phyloP scores from a whole-genome alignment of 2,329 filamentous ascomycete genomes.

The Lecanicillium sp. region DNA sequence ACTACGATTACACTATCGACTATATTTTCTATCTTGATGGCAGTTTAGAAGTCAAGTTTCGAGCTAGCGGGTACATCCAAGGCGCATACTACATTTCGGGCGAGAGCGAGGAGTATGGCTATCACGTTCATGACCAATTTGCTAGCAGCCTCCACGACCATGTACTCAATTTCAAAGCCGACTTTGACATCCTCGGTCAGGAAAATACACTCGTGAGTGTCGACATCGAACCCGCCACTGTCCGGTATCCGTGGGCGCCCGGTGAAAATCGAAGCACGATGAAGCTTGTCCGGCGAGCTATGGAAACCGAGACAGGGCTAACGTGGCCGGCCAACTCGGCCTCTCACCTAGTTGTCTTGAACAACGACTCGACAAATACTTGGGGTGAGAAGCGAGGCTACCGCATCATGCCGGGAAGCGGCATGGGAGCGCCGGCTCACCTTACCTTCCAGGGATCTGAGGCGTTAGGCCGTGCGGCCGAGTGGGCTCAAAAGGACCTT shows the following conservation, averaged over 20 bases:
- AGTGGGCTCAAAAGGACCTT: conserved; percentile 12
- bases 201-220: conserved; percentile 34
- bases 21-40: conserved; percentile 45
- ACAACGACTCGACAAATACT: conserved; percentile 36
- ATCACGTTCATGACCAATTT: conserved; percentile 37
- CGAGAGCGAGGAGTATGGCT: conserved; percentile 39
- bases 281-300: conserved; percentile 34
- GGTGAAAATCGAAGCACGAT: conserved; percentile 40
- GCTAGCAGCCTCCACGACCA: conserved; percentile 47
- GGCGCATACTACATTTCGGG: conserved; percentile 36
- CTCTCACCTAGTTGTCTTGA: conserved; percentile 41
- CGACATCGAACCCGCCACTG: conserved; percentile 21
- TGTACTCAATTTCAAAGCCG: conserved; percentile 46
- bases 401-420: conserved; percentile 22
- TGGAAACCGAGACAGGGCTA: conserved; percentile 34
- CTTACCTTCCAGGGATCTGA: conserved; percentile 2
- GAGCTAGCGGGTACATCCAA: conserved; percentile 47
- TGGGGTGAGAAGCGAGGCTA: conserved; percentile 46
- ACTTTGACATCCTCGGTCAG: conserved; percentile 41
- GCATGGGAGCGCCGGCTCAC: conserved; percentile 1
- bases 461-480: conserved; percentile 23
- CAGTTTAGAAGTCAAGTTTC: conserved; percentile 39
- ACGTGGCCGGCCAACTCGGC: conserved; percentile 39
- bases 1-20: conserved; percentile 45
- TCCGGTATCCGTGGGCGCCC: conserved; percentile 40